These are phyloP conservation scores for Pythium chondricola DNA, from an alignment of 352 stramenopile genomes.

Conservation along the genomic window DNA sequence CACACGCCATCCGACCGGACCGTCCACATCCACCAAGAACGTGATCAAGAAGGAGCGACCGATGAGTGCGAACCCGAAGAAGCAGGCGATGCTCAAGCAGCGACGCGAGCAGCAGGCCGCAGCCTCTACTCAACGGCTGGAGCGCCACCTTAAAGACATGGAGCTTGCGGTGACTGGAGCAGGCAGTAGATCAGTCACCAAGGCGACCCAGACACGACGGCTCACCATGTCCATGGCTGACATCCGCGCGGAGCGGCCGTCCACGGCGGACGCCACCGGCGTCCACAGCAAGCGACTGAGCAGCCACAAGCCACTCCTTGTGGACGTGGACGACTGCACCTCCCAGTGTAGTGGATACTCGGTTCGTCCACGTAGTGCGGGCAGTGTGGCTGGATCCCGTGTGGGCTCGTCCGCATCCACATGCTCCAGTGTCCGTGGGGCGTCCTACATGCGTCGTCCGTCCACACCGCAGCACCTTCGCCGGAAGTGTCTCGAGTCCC, in stretches of 20 bases:
- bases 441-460: slow-evolving; percentile 51
- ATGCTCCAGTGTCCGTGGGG: slow-evolving; percentile 34
- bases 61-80: slow-evolving; percentile 59
- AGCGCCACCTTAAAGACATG: slow-evolving; percentile 8
- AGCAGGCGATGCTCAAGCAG: slow-evolving; percentile 55
- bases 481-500: slow-evolving; percentile 63
- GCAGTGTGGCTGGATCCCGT: slow-evolving; percentile 34
- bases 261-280: slow-evolving; percentile 16
- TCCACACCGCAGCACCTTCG: slow-evolving; percentile 54
- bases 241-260: slow-evolving; percentile 21
- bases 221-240: slow-evolving; percentile 32
- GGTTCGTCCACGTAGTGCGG: slow-evolving; percentile 43
- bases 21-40: slow-evolving; percentile 15
- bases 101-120: slow-evolving; percentile 33
- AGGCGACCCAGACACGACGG: slow-evolving; percentile 18
- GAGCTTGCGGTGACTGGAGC: not conserved
- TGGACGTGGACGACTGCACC: slow-evolving; percentile 1
- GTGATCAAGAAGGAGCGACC: slow-evolving; percentile 47
- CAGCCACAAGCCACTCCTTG: not conserved
- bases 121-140: slow-evolving; percentile 12
- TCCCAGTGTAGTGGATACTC: slow-evolving; percentile 8
- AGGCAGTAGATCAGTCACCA: slow-evolving; percentile 17
- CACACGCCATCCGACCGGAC: slow-evolving; percentile 4
- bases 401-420: slow-evolving; percentile 10
- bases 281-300: not conserved